Evolutionary conservation across 768 basidiomycete species (phyloP).

Genomic region (Rhodotorula sphaerocarpa): DNA sequence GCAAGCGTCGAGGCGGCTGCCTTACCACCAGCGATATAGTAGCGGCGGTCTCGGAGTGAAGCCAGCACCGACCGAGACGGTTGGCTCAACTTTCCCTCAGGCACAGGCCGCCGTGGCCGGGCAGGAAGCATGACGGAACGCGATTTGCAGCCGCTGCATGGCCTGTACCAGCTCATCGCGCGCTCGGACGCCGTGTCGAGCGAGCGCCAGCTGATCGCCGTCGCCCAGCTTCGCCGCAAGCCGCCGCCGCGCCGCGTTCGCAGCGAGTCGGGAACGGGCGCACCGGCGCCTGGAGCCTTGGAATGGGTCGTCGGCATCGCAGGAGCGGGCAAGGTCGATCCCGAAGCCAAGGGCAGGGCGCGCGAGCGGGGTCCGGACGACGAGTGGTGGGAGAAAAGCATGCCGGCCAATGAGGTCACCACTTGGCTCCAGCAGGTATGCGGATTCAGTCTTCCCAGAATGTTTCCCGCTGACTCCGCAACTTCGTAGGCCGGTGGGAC

Average conservation of each 20-base stretch:
- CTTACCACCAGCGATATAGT: too few species aligned
- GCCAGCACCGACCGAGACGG: too few species aligned
- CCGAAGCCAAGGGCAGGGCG: not conserved
- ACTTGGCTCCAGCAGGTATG: not conserved
- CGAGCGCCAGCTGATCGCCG: not conserved
- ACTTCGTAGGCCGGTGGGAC: not conserved
- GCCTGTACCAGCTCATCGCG: not conserved
- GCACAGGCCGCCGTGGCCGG: too few species aligned
- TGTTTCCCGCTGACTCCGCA: not conserved
- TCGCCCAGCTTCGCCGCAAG: constrained; percentile 1
- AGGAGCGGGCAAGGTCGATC: not conserved
- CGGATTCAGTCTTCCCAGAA: too few species aligned
- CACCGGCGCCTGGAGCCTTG: not conserved
- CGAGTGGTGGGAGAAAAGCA: constrained; percentile 1
- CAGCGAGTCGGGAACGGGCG: not conserved
- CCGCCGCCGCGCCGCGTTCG: not conserved
- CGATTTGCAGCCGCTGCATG: not conserved
- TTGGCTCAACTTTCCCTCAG: too few species aligned
- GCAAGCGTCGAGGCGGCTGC: too few species aligned
- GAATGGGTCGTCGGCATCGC: constrained; percentile 1
- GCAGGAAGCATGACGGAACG: too few species aligned
- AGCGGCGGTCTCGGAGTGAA: too few species aligned
- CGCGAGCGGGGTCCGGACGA: not conserved
- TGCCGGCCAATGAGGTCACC: not conserved
- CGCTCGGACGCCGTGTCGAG: not conserved